Evolutionary conservation across 164 flowering plant genomes (phyloP).

Genomic region (Umbellularia californica): DNA sequence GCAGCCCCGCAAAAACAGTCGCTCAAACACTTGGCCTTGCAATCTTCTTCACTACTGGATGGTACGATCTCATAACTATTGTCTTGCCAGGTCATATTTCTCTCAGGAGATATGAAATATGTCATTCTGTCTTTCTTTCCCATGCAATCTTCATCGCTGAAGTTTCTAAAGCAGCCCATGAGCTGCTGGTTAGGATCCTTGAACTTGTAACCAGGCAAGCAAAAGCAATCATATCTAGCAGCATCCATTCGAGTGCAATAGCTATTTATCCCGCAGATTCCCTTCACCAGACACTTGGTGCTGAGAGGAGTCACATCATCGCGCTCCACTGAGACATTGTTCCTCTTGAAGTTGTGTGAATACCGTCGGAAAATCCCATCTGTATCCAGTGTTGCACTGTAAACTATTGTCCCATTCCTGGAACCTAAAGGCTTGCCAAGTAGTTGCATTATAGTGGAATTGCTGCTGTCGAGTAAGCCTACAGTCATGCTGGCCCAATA

Average conservation of each 20-base stretch:
- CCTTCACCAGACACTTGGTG: conserved; percentile 9
- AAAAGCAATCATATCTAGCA: background rate
- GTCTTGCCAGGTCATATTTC: background rate
- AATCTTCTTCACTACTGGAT: background rate
- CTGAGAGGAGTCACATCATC: background rate
- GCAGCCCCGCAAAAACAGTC: background rate
- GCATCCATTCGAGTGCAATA: background rate
- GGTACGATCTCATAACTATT: background rate
- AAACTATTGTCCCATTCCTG: background rate
- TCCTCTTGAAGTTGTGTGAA: background rate
- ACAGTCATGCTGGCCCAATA: background rate
- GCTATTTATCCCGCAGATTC: conserved; percentile 9
- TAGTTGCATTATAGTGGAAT: too few relatives aligned
- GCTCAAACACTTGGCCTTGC: background rate
- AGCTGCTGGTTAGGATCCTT: background rate
- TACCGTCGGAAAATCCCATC: conserved; percentile 9
- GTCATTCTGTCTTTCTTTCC: background rate
- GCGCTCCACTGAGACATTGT: background rate
- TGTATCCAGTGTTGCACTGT: conserved; percentile 1
- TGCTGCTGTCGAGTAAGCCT: background rate
- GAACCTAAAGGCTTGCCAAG: background rate
- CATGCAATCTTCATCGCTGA: background rate
- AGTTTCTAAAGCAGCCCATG: background rate
- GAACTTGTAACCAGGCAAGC: background rate
- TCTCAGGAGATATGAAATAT: background rate